A percentile compares a stretch with the other conserved stretches of the same genome.
Evolutionary conservation across 2,329 filamentous ascomycete genomes (phyloP).

Genomic region (Penicillium sclerotiorum): DNA sequence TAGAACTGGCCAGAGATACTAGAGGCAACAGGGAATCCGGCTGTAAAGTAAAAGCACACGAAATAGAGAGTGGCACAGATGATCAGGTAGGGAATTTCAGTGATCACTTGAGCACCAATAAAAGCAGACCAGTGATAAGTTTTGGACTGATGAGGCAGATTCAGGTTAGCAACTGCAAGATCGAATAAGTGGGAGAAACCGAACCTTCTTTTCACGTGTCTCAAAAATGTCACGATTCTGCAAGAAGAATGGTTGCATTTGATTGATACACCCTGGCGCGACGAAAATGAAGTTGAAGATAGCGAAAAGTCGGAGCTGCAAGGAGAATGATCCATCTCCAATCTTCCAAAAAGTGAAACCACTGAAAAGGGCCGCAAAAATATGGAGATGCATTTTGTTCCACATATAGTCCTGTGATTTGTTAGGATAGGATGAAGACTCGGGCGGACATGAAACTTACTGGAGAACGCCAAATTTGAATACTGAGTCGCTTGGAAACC

Average conservation of each 20-base stretch:
- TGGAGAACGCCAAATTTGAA: constrained; percentile 38
- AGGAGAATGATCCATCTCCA: constrained; percentile 52
- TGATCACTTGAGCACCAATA: constrained; percentile 54
- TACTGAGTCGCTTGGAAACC: constrained; percentile 37
- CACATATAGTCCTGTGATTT: constrained; percentile 43
- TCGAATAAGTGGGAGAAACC: background rate
- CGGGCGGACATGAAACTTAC: constrained; percentile 16
- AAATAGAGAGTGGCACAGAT: constrained; percentile 51
- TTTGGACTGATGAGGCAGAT: constrained; percentile 45
- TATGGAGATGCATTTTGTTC: constrained; percentile 56
- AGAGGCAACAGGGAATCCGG: constrained; percentile 46
- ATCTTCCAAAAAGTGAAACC: constrained; percentile 66
- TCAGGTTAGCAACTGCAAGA: background rate
- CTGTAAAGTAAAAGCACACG: constrained; percentile 62
- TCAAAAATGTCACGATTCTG: constrained; percentile 61
- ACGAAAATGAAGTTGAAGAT: constrained; percentile 68
- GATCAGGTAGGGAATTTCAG: constrained; percentile 52
- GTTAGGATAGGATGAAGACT: background rate
- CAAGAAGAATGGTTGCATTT: constrained; percentile 63
- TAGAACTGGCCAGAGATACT: constrained; percentile 42
- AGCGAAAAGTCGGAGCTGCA: constrained; percentile 61
- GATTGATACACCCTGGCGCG: constrained; percentile 60
- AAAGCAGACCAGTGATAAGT: constrained; percentile 65
- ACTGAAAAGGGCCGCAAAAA: constrained; percentile 60
- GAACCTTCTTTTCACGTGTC: constrained; percentile 58